Percentiles rank a stretch among this genome's conserved stretches.
Evolutionary conservation across 257 asterid species (phyloP).

Genomic region (Oldenlandia corymbosa): DNA sequence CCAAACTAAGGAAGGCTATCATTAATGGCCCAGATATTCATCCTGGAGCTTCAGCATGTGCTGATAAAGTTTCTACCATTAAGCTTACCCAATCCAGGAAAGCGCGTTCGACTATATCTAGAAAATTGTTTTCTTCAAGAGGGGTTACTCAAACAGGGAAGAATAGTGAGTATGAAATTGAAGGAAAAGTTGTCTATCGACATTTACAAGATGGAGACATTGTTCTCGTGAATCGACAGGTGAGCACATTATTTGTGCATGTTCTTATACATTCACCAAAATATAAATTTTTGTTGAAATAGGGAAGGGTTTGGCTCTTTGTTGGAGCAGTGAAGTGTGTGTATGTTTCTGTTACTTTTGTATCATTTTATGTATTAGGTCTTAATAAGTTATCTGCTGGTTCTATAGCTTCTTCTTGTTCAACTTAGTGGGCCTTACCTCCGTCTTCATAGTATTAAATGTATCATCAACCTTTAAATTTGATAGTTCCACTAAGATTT

Average conservation of each 20-base stretch:
- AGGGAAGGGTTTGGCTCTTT: too few relatives aligned
- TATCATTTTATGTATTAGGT: too few relatives aligned
- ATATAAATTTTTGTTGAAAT: background rate
- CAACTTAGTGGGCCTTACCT: background rate
- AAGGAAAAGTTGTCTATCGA: slow-evolving; percentile 76
- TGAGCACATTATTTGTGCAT: slow-evolving; percentile 12
- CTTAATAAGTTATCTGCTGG: background rate
- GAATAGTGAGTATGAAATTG: slow-evolving; percentile 58
- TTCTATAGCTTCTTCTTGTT: background rate
- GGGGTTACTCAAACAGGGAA: slow-evolving; percentile 64
- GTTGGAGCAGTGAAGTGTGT: too few relatives aligned
- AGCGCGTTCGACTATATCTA: slow-evolving; percentile 57
- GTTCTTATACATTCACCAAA: background rate
- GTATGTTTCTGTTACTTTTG: too few relatives aligned
- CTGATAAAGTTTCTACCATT: slow-evolving; percentile 57
- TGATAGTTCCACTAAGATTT: background rate
- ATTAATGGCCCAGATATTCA: slow-evolving; percentile 82
- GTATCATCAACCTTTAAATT: background rate
- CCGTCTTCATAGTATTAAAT: background rate
- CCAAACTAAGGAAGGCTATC: slow-evolving; percentile 65
- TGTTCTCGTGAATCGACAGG: slow-evolving; percentile 98
- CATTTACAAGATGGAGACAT: slow-evolving; percentile 98
- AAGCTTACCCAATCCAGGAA: slow-evolving; percentile 42
- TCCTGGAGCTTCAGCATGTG: slow-evolving; percentile 76
- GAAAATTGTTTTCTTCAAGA: slow-evolving; percentile 84